These are phyloP conservation scores for Lathyrus aphaca DNA, from an alignment of 306 rosid species.

Conservation along the genomic window DNA sequence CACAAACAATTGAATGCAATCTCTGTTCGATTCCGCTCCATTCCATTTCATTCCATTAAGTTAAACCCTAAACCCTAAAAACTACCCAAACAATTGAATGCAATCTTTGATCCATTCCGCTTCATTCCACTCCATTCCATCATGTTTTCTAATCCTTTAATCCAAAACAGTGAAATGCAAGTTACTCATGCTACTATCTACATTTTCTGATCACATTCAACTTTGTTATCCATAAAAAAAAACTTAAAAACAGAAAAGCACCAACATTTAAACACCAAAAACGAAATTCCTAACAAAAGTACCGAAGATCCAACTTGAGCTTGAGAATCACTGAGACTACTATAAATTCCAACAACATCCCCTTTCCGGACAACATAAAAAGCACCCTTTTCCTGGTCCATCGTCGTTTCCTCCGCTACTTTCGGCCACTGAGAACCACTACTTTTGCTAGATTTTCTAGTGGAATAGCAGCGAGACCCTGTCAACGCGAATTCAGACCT, in stretches of 20 bases:
- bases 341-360: conserved; percentile 80
- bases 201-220: conserved; percentile 30
- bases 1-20: too few relatives aligned
- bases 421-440: conserved; percentile 38
- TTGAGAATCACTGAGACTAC: conserved; percentile 62
- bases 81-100: too few relatives aligned
- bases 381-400: conserved; percentile 63
- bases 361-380: conserved; percentile 90
- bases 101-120: too few relatives aligned
- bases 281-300: conserved; percentile 35
- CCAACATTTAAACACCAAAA: not conserved
- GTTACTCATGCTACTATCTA: too few relatives aligned
- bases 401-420: conserved; percentile 43
- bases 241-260: not conserved
- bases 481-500: conserved; percentile 39
- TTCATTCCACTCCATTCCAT: too few relatives aligned
- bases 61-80: too few relatives aligned
- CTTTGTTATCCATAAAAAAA: conserved; percentile 2
- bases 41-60: too few relatives aligned
- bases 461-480: conserved; percentile 59
- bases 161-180: too few relatives aligned
- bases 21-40: too few relatives aligned
- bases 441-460: conserved; percentile 46
- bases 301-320: conserved; percentile 93
- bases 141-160: too few relatives aligned